phyloP scores from a whole-genome alignment of 805 yeast species.

The Metschnikowia drakensbergensis region DNA sequence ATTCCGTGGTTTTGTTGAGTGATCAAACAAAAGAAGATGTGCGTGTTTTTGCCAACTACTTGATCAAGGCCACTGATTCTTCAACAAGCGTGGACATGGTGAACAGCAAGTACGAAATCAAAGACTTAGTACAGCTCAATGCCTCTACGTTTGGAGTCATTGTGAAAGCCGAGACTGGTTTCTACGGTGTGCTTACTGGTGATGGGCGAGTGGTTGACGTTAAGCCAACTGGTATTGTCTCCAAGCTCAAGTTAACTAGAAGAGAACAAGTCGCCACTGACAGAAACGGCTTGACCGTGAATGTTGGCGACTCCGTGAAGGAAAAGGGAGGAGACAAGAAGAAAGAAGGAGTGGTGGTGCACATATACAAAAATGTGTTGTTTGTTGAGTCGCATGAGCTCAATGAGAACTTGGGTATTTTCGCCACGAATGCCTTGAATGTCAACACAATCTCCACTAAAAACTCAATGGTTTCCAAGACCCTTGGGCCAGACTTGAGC shows the following conservation, averaged over 20 bases:
- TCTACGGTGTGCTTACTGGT: conserved; percentile 73
- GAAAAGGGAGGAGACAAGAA: conserved; percentile 73
- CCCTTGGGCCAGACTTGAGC: conserved; percentile 61
- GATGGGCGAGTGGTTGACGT: conserved; percentile 73
- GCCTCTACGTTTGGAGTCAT: conserved; percentile 86
- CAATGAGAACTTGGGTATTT: conserved; percentile 85
- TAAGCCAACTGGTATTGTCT: conserved; percentile 77
- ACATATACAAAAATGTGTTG: conserved; percentile 74
- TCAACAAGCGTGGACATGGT: conserved; percentile 53
- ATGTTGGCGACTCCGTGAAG: conserved; percentile 89
- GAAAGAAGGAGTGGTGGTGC: conserved; percentile 83
- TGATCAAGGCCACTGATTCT: conserved; percentile 88
- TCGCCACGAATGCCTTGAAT: conserved; percentile 70
- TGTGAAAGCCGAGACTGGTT: conserved; percentile 83
- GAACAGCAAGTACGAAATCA: conserved; percentile 77
- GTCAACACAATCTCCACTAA: conserved; percentile 84
- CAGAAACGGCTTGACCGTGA: conserved; percentile 74
- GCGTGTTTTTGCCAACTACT: conserved; percentile 86
- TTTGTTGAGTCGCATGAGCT: conserved; percentile 79
- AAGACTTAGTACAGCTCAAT: conserved; percentile 84
- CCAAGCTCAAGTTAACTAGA: conserved; percentile 60
- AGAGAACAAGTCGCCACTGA: conserved; percentile 85
- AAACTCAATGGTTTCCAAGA: conserved; percentile 59
- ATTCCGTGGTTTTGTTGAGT: conserved; percentile 83
- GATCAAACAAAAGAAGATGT: conserved; percentile 87